Percentiles rank a stretch among this genome's conserved stretches.
These are phyloP conservation scores for Pezicula rhizophila DNA, from an alignment of 2,329 filamentous ascomycete genomes.

Conservation along the genomic window DNA sequence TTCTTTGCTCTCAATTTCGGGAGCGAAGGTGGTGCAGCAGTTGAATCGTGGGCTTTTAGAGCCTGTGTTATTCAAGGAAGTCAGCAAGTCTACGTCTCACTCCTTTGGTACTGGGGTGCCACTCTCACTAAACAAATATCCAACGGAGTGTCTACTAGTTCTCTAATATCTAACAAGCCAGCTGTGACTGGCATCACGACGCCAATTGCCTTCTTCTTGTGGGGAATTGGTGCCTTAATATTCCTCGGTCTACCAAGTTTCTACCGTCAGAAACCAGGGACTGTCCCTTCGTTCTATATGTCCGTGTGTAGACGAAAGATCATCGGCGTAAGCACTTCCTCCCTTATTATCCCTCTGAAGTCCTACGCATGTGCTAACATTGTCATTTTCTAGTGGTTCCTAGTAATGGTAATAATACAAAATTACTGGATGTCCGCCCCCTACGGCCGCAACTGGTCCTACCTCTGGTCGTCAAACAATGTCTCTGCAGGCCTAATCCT, in stretches of 20 bases:
- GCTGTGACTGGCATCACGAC: slow-evolving; percentile 41
- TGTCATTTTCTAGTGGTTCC: slow-evolving; percentile 44
- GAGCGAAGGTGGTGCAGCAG: slow-evolving; percentile 54
- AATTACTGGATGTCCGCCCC: slow-evolving; percentile 63
- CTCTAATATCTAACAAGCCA: slow-evolving; percentile 1
- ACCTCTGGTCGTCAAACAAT: slow-evolving; percentile 24
- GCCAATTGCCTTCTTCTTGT: slow-evolving; percentile 52
- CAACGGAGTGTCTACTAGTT: slow-evolving; percentile 30
- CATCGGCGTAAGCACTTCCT: slow-evolving; percentile 33
- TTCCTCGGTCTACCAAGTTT: slow-evolving; percentile 60
- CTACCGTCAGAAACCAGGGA: slow-evolving; percentile 58
- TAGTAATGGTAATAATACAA: slow-evolving; percentile 56
- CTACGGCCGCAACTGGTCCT: slow-evolving; percentile 63
- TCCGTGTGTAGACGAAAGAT: slow-evolving; percentile 57
- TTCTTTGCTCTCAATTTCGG: slow-evolving; percentile 65
- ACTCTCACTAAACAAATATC: slow-evolving; percentile 40
- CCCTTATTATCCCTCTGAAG: neutral
- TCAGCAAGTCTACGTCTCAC: slow-evolving; percentile 59
- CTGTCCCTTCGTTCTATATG: slow-evolving; percentile 59
- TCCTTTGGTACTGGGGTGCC: slow-evolving; percentile 62
- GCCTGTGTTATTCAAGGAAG: slow-evolving; percentile 61
- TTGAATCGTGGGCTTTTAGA: slow-evolving; percentile 61
- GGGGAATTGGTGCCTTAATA: slow-evolving; percentile 47
- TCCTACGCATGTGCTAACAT: neutral
- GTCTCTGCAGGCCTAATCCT: slow-evolving; percentile 50